Base-by-base conservation (phyloP, 441 rosid species). In the Pelargonium cotyledonis region DNA sequence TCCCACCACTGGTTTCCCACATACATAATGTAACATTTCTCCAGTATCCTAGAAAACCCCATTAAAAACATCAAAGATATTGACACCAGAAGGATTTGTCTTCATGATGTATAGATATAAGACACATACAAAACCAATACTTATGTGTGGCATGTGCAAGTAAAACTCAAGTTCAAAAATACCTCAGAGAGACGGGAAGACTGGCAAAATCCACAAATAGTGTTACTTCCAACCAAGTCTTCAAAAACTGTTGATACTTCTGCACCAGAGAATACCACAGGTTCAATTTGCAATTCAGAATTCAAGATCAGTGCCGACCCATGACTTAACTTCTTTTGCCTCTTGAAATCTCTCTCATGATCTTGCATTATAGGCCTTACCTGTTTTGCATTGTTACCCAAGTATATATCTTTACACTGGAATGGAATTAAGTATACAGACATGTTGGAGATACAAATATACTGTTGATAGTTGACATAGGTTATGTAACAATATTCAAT, bases 161-260 rank as follows among this genome's bases (percentile, higher is more conserved):
- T 60, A 60, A 60, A 14, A 55, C 61, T 8, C 2, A 38, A 23
- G 10, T 18, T 38, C 41, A 1, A 35, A 23, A 18, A 58, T 80
- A 91, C 98, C 90, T 84, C 85, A 41, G 93, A 77, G 57, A 83
- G 66, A 44, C 21, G 77, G 66, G 82, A 76, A n/a, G 91, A 82
- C 64, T 82, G 92, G 79, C 98, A 93, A 78, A 93, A 93, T 62
- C 78, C 93, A 83, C 98, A 93, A 53, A 73, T 69, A 40, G 69
- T 68, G 31, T 74, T 65, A 21, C 58, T 74, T 26, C 72, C 44
- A 46, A 65, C 66, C 3, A 73, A 62, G 65, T 63, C 72, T 55
- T 73, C 79, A 35, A 73, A 67, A 49, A 40, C 12, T 49, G 68
- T 70, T 76, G 72, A 76, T 71, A 43, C 62, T 67, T 65, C 73